phyloP scores from a whole-genome alignment of 225 moss, liverwort and hornwort species.

The Pseudoscleropodium purum region DNA sequence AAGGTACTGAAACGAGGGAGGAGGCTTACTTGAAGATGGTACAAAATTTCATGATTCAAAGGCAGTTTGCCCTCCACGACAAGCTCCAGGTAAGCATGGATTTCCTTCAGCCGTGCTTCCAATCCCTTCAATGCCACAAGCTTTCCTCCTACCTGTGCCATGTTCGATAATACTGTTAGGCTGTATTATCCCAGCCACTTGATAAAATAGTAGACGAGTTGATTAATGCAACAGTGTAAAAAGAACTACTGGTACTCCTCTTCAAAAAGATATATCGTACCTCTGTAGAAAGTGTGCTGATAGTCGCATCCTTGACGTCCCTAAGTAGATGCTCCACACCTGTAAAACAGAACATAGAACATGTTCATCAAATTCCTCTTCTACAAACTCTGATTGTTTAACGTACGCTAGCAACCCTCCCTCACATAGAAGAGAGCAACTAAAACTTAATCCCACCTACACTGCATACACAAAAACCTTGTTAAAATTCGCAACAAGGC shows the following conservation, averaged over 20 bases:
- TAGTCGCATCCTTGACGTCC: constrained; percentile 97
- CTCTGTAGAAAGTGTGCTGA: constrained; percentile 97
- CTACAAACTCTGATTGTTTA: neutral
- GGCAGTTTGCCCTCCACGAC: constrained; percentile 94
- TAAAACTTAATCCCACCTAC: neutral
- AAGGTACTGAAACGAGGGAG: neutral
- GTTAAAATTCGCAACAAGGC: neutral
- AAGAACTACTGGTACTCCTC: neutral
- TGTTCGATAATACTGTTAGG: neutral
- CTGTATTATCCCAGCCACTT: neutral
- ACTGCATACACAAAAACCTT: neutral
- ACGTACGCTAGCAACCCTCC: neutral
- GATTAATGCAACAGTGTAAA: neutral
- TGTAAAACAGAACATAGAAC: constrained; percentile 5
- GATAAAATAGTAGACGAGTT: neutral
- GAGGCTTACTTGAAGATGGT: constrained; percentile 76
- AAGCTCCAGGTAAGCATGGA: constrained; percentile 89
- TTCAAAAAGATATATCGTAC: constrained; percentile 13
- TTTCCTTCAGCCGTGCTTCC: constrained; percentile 92
- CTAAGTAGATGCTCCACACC: constrained; percentile 95
- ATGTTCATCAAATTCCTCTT: neutral
- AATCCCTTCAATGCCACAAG: constrained; percentile 94
- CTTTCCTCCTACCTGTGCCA: constrained; percentile 82
- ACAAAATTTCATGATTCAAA: constrained; percentile 93
- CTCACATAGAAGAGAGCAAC: neutral